Base-by-base conservation (phyloP, 2,329 filamentous ascomycete species). In the Penicillium janthinellum region DNA sequence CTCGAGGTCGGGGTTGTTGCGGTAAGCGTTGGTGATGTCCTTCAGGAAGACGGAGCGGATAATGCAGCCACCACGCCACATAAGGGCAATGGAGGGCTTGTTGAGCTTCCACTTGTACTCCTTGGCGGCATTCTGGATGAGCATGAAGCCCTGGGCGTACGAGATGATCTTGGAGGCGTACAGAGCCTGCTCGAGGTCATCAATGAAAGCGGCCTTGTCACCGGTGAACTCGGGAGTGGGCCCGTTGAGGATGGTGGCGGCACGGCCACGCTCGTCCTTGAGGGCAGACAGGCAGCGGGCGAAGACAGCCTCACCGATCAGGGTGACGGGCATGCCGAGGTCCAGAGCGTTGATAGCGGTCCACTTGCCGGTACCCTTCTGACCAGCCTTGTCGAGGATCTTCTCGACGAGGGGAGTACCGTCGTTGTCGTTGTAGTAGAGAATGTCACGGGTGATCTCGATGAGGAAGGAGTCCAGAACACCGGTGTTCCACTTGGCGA, bases 91-190 rank as follows among this genome's bases (percentile, higher is more conserved):
- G 73, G 96, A 96, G 68, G 95, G 95, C 90, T 98, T 98, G 90
- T 99, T 97, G 71, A 99, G 90, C 87, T 97, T 97, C 95, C 95
- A 99, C 71, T 82, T 81, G 84, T 96, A 99, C 80, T 98, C 91
- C 81, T 90, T 92, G 80, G 94, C 95, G 71, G 95, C 92, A 83
- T 96, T 90, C 84, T 98, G 94, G 87, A 99, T 98, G 76, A 99
- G 87, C 94, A 98, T 98, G 88, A 99, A 99, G 78, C 95, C 95
- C 84, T 99, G 95, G 68, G 95, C 92, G 79, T 99, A 99, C 20
- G 95, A 99, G 82, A 99, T 97, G 78, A 99, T 99, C 90, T 99
- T 99, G 75, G 94, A 98, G 69, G 95, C 95, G 78, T 99, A 99
- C 64, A 99, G 88, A 70, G 94, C 95, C 85, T 99, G 95, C 86